Conservation (phyloP, 129 eudicot species). For the Tagetes patula region DNA sequence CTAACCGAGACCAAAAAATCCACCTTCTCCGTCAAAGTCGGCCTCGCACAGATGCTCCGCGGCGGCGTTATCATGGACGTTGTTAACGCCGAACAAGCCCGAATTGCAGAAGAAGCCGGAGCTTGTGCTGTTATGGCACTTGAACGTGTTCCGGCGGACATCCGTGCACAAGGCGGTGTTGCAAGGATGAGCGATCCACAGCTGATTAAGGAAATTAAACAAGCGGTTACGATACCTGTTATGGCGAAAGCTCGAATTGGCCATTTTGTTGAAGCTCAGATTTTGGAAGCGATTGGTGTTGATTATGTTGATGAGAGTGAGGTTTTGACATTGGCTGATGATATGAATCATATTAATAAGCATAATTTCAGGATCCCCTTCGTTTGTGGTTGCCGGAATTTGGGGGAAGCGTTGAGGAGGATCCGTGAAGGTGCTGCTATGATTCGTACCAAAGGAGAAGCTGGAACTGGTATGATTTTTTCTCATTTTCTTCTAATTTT, state of each 20-base stretch:
- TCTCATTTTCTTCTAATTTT: background rate
- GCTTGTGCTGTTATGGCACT: slow-evolving; percentile 56
- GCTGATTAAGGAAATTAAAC: slow-evolving; percentile 49
- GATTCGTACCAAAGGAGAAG: slow-evolving; percentile 55
- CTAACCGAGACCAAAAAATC: slow-evolving; percentile 42
- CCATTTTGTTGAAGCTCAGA: slow-evolving; percentile 52
- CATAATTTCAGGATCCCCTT: slow-evolving; percentile 47
- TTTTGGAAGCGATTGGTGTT: slow-evolving; percentile 44
- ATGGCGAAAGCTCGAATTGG: slow-evolving; percentile 56
- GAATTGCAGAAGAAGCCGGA: slow-evolving; percentile 54
- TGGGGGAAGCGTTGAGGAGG: slow-evolving; percentile 48
- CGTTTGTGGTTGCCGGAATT: slow-evolving; percentile 49
- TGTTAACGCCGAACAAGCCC: slow-evolving; percentile 51
- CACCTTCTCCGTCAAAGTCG: slow-evolving; percentile 48
- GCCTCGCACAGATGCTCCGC: slow-evolving; percentile 54
- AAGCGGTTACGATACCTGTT: slow-evolving; percentile 49
- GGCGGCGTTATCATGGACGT: slow-evolving; percentile 60
- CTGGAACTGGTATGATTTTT: slow-evolving; percentile 40
- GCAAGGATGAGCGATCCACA: slow-evolving; percentile 55
- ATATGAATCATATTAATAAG: slow-evolving; percentile 44
- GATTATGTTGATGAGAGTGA: slow-evolving; percentile 53
- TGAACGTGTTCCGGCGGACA: slow-evolving; percentile 55
- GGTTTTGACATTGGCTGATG: slow-evolving; percentile 49
- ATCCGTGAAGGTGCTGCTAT: slow-evolving; percentile 57
- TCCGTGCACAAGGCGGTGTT: slow-evolving; percentile 49